These are phyloP conservation scores for Gigaspora rosea DNA, from an alignment of 192 early-diverging fungal species.

Conservation along the genomic window DNA sequence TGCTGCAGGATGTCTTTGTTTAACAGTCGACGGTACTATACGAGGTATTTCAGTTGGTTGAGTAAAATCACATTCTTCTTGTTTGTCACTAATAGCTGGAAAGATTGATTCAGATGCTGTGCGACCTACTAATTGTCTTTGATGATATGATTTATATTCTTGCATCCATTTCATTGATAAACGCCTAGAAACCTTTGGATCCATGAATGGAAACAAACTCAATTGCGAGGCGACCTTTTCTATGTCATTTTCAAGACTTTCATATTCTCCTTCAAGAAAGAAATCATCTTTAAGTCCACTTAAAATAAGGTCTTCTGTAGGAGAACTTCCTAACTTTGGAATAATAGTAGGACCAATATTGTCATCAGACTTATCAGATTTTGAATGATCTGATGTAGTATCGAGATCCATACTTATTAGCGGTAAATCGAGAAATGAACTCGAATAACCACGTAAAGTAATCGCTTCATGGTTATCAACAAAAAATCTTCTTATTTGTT, in stretches of 20 bases:
- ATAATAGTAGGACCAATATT: conserved; percentile 38
- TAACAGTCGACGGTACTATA: conserved; percentile 32
- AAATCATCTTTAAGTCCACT: conserved; percentile 37
- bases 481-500: conserved; percentile 67
- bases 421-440: conserved; percentile 47
- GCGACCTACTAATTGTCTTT: conserved; percentile 35
- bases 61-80: conserved; percentile 20
- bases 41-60: conserved; percentile 26
- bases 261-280: conserved; percentile 35
- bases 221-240: conserved; percentile 43
- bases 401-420: conserved; percentile 42
- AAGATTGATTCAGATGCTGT: conserved; percentile 37
- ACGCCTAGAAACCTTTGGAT: conserved; percentile 47
- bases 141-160: conserved; percentile 30
- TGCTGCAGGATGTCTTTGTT: neutral
- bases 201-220: conserved; percentile 39
- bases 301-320: conserved; percentile 31
- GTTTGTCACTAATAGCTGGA: conserved; percentile 34
- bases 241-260: conserved; percentile 40
- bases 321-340: conserved; percentile 51
- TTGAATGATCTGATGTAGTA: conserved; percentile 11
- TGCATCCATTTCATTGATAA: conserved; percentile 59
- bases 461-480: conserved; percentile 49
- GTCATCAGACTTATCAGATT: conserved; percentile 17
- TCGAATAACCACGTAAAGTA: conserved; percentile 43